Percentiles rank a stretch among this genome's conserved stretches.
Evolutionary conservation across 257 asterid genomes (phyloP).

Genomic region (Solanum medicagineum): DNA sequence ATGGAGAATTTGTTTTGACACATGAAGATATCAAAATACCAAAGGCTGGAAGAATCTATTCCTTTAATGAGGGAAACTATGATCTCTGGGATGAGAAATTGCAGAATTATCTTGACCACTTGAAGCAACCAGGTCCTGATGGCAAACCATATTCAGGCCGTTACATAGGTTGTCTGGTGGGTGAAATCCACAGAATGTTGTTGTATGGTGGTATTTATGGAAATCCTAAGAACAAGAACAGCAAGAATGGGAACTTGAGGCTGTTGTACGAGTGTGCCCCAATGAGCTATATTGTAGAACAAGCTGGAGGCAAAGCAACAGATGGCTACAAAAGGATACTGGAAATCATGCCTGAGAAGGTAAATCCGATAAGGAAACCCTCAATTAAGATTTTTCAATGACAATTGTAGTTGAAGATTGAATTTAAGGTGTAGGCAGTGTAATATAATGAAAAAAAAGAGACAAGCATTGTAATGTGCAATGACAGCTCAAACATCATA

Average conservation of each 20-base stretch:
- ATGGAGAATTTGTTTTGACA: slow-evolving; percentile 81
- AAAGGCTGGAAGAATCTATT: slow-evolving; percentile 60
- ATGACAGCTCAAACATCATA: background rate
- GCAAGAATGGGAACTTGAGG: slow-evolving; percentile 85
- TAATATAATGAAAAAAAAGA: background rate
- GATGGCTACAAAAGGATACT: slow-evolving; percentile 54
- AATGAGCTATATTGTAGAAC: slow-evolving; percentile 72
- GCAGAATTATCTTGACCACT: slow-evolving; percentile 74
- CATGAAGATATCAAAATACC: slow-evolving; percentile 69
- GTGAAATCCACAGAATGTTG: slow-evolving; percentile 76
- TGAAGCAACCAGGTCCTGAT: slow-evolving; percentile 81
- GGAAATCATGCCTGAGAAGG: slow-evolving; percentile 58
- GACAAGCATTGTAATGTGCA: background rate
- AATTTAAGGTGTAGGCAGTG: background rate
- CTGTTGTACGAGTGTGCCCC: slow-evolving; percentile 94
- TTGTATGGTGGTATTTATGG: slow-evolving; percentile 90
- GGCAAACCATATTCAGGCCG: slow-evolving; percentile 91
- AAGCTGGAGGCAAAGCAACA: slow-evolving; percentile 71
- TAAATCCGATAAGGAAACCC: background rate
- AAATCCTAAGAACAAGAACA: slow-evolving; percentile 65
- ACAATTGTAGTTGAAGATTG: background rate
- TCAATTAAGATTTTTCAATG: background rate
- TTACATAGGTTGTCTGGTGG: slow-evolving; percentile 85
- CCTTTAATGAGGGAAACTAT: slow-evolving; percentile 91
- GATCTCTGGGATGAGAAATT: slow-evolving; percentile 79